phyloP scores from a whole-genome alignment of 768 basidiomycete species.

The Mrakia gelida region DNA sequence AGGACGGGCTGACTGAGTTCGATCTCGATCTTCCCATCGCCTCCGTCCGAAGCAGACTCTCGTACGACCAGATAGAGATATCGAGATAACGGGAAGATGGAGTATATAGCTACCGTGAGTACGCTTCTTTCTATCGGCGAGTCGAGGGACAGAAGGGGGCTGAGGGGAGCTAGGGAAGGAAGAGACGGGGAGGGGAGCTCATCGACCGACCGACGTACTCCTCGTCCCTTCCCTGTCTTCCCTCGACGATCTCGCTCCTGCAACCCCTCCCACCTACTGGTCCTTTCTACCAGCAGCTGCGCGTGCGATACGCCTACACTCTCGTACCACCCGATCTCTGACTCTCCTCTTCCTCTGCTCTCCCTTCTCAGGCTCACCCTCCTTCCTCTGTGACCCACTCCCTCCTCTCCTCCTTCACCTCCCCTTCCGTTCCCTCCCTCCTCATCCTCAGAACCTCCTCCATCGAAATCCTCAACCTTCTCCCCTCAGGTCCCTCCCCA shows the following conservation, averaged over 20 bases:
- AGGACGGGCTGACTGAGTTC: background rate
- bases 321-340: background rate
- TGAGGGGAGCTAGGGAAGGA: background rate
- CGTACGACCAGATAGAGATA: background rate
- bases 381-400: conserved; percentile 69
- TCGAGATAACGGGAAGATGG: background rate
- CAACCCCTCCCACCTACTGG: background rate
- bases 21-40: background rate
- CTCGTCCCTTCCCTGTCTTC: background rate
- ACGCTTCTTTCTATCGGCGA: no score
- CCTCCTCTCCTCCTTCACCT: conserved; percentile 38
- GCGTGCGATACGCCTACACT: background rate
- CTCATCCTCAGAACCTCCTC: conserved; percentile 17
- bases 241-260: no score
- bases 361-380: conserved; percentile 48
- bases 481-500: conserved; percentile 1
- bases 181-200: background rate
- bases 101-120: conserved; percentile 27
- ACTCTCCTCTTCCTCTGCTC: background rate
- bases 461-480: conserved; percentile 19
- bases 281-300: background rate
- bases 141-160: no score
- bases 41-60: background rate
- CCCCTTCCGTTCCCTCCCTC: conserved; percentile 4
- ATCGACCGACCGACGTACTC: background rate